Percentiles rank a stretch among this genome's conserved stretches.
Conservation (phyloP, 805 yeast genomes). For the Saccharomycopsis olivae region DNA sequence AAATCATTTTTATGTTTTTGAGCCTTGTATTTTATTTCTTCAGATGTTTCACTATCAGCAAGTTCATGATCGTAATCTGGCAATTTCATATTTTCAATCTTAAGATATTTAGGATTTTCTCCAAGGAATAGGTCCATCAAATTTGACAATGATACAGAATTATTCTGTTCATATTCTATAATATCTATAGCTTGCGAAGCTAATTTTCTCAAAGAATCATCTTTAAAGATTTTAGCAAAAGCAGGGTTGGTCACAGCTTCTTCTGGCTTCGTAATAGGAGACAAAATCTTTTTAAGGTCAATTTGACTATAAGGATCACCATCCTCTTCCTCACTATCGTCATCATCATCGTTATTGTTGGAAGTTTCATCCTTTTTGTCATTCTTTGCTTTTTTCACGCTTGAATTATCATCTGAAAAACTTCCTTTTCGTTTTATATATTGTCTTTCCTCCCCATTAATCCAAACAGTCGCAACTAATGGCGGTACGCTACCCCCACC, state of each 20-base stretch:
- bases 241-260: constrained; percentile 68
- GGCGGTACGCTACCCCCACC: constrained; percentile 22
- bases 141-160: constrained; percentile 59
- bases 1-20: constrained; percentile 13
- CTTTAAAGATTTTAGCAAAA: constrained; percentile 53
- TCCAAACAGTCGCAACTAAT: constrained; percentile 19
- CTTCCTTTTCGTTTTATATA: constrained; percentile 25
- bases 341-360: constrained; percentile 23
- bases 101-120: constrained; percentile 64
- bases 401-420: constrained; percentile 14
- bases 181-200: constrained; percentile 66
- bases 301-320: constrained; percentile 38
- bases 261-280: constrained; percentile 72
- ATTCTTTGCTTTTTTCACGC: constrained; percentile 23
- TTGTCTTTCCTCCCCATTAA: constrained; percentile 24
- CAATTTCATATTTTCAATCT: constrained; percentile 54
- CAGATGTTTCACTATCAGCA: constrained; percentile 16
- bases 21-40: constrained; percentile 9
- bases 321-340: constrained; percentile 27
- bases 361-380: constrained; percentile 24
- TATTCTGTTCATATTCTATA: constrained; percentile 73
- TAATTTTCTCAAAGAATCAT: constrained; percentile 43
- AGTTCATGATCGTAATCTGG: constrained; percentile 63
- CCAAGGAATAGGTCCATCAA: constrained; percentile 76
- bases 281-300: constrained; percentile 48